Percentiles rank a stretch among this genome's conserved stretches.
phyloP scores from a whole-genome alignment of 495 filamentous ascomycete genomes.

The Monascus purpureus region DNA sequence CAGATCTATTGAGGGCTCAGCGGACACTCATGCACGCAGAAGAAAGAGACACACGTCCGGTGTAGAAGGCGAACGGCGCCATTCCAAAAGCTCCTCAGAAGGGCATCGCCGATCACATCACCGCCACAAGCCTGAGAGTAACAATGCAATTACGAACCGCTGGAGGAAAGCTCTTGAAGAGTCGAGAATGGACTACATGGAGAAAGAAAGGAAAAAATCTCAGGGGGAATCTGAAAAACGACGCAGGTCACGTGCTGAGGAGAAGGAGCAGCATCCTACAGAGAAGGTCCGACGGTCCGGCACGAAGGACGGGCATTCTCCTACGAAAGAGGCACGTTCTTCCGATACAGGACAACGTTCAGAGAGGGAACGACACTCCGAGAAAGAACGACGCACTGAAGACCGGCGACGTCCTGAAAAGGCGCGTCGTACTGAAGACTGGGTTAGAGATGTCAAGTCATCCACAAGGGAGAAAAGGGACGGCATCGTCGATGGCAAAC shows the following conservation, averaged over 20 bases:
- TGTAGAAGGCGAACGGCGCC: slow-evolving; percentile 16
- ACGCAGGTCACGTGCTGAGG: background rate
- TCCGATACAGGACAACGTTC: no score
- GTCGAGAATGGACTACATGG: slow-evolving; percentile 24
- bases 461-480: slow-evolving; percentile 7
- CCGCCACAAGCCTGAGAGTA: slow-evolving; percentile 24
- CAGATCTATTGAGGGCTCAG: slow-evolving; percentile 1
- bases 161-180: slow-evolving; percentile 28
- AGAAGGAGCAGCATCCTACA: background rate
- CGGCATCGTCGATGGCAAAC: slow-evolving; percentile 7
- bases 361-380: background rate
- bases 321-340: background rate
- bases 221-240: background rate
- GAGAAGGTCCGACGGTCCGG: no score
- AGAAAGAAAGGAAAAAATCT: slow-evolving; percentile 11
- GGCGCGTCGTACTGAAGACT: background rate
- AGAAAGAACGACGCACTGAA: background rate
- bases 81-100: slow-evolving; percentile 25
- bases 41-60: slow-evolving; percentile 18
- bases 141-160: slow-evolving; percentile 19
- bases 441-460: background rate
- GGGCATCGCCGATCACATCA: slow-evolving; percentile 13
- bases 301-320: background rate
- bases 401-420: background rate
- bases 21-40: no score